Base-by-base conservation (phyloP, 345 rosid genomes). In the Aquilaria malaccensis region DNA sequence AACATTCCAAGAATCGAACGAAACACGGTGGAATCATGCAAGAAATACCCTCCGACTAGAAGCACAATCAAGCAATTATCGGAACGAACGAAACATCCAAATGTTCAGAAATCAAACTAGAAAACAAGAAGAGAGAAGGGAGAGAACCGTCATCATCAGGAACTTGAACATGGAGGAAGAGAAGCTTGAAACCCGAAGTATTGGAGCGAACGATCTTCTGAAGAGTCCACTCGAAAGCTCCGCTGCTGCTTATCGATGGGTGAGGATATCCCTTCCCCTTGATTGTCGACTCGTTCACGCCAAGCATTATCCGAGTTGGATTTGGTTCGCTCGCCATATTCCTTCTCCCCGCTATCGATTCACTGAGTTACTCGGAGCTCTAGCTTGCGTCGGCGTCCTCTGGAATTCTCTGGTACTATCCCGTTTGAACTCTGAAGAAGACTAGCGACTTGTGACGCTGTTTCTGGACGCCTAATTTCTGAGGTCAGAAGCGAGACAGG, bases 171-270 rank as follows among this genome's bases (percentile, higher is more conserved):
- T 88, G 99, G 72, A 94, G 90, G 75, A 94, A 90, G 52, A 90
- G 95, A 63, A 94, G 83, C 79, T 76, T 86, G 81, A 88, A 94
- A 13, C 85, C 97, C 43, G 86, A 50, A 33, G 84, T 73, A 62
- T 90, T 94, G 9, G 87, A 80, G 51, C 89, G 84, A 30, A 94
- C 85, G 69, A 94, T 88, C 89, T 90, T 94, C 70, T 79, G 65
- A 65, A 90, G 74, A 33, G 89, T 84, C 99, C 99, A 94, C 56
- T 86, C 95, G 75, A 90, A 94, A 33, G 99, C 99, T 52, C 95
- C 83, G 52, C 66, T 81, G 85, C 97, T 78, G 68, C 99, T 94
- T 30, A 94, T 94, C 48, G 99, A 88, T n/a, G 99, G 74, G 73
- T 90, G 87, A 2, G 96, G 97, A 49, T 94, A 90, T 6, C 96